phyloP scores from a whole-genome alignment of 140 eudicot genomes.

The Erigeron philadelphicus region DNA sequence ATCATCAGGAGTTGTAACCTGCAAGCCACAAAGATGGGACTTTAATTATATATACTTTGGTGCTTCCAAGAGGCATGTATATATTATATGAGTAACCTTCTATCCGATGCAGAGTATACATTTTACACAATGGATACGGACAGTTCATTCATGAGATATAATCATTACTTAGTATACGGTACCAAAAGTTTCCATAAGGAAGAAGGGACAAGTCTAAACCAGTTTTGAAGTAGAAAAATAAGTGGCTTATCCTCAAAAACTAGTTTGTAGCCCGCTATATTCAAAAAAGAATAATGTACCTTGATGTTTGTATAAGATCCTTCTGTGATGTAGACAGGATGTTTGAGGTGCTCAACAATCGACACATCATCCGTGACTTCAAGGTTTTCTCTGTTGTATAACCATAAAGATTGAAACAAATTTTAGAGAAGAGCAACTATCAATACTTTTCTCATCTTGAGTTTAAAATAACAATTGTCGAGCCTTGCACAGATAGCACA shows the following conservation, averaged over 20 bases:
- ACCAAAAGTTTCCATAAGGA: too few species aligned
- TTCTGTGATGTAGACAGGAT: constrained; percentile 88
- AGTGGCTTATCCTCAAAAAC: background rate
- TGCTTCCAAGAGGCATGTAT: background rate
- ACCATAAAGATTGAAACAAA: background rate
- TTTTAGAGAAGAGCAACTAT: background rate
- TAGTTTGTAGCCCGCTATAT: background rate
- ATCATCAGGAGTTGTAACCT: constrained; percentile 99
- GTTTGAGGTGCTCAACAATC: constrained; percentile 91
- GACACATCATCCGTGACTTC: constrained; percentile 99
- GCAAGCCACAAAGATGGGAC: constrained; percentile 22
- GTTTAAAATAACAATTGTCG: too few species aligned
- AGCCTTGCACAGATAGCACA: too few species aligned
- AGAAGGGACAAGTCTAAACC: background rate
- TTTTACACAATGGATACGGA: too few species aligned
- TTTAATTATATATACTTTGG: background rate
- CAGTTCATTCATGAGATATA: too few species aligned
- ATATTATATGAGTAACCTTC: background rate
- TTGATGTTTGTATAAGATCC: constrained; percentile 98
- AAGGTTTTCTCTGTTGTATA: constrained; percentile 65
- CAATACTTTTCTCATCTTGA: background rate
- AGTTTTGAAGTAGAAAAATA: background rate
- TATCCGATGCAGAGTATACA: too few species aligned
- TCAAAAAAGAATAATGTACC: constrained; percentile 39
- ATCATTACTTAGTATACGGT: too few species aligned